A percentile compares a stretch with the other conserved stretches of the same genome.
Conservation (phyloP, 2,329 filamentous ascomycete species). For the Verticillium zaregamsianum region DNA sequence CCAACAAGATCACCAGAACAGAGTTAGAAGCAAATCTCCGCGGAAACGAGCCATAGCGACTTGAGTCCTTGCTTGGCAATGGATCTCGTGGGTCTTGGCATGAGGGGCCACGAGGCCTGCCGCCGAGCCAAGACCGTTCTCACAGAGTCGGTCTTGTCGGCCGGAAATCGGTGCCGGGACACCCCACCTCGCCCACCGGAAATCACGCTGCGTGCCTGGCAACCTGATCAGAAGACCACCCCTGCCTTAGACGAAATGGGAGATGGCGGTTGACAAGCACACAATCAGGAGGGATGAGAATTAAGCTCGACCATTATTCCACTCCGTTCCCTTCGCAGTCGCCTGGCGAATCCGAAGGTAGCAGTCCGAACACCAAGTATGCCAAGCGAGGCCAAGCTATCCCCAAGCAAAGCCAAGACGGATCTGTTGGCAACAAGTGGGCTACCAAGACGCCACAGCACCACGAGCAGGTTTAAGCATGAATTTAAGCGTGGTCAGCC, state of each 20-base stretch:
- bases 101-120: neutral
- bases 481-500: conserved; percentile 47
- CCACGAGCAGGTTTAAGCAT: conserved; percentile 36
- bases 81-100: neutral
- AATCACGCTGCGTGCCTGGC: neutral
- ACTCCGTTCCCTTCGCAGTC: neutral
- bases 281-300: too few relatives aligned
- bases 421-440: conserved; percentile 5
- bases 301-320: neutral
- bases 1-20: too few relatives aligned
- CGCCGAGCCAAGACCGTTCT: neutral
- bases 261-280: too few relatives aligned
- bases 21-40: neutral
- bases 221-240: neutral
- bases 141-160: neutral
- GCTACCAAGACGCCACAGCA: conserved; percentile 6
- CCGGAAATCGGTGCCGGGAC: neutral
- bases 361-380: neutral
- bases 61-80: neutral
- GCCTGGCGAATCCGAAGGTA: neutral
- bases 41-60: neutral
- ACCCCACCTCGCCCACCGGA: neutral
- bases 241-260: neutral
- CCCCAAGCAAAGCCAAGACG: conserved; percentile 3
- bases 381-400: neutral